Base-by-base conservation (phyloP, 202 grass and related monocot species). In the Eragrostis tef region DNA sequence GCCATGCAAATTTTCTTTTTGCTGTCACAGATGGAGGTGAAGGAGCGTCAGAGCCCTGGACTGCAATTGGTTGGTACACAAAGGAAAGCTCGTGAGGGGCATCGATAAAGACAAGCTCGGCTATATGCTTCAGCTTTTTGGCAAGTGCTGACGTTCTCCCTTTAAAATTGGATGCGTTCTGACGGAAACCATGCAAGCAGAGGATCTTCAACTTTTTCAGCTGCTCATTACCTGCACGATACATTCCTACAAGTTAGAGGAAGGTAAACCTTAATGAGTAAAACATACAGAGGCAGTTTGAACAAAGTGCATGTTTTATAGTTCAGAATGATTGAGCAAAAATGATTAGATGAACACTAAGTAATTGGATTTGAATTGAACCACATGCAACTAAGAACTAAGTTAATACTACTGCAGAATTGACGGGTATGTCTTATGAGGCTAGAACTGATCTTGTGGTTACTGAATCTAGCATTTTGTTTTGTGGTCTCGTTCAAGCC, bases 111-210 rank as follows among this genome's bases (percentile, higher is more conserved):
- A 91, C 46, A 81, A 98, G 84, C 71, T 94, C 90, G 0, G 86
- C 82, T 13, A 94, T 79, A 74, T 88, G 87, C 70, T 94, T 98
- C 61, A 98, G 82, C 75, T 98, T 98, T 83, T 98, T 94, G 12
- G 92, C 86, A 68, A 98, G 87, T 27, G 95, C 87, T 46, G 86
- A 90, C 34, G 92, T 91, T 90, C 95, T 93, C 77, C 95, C 95
- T 86, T 94, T 94, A 79, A 94, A 98, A 83, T 78, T 87, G 49
- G 95, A 94, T 21, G 83, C 85, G 9, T 91, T 98, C 73, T 98
- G 95, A 24, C 90, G 92, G 67, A 98, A 98, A 69, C 92, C 95
- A 80, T 98, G 95, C 75, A 98, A 87, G 79, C 95, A 98, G 51
- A 98, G 88, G 59, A 94, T 93, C 71, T 80, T 94, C 74, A 98